Conservation (phyloP, 495 filamentous ascomycete genomes). For the Neurospora tetrasperma region DNA sequence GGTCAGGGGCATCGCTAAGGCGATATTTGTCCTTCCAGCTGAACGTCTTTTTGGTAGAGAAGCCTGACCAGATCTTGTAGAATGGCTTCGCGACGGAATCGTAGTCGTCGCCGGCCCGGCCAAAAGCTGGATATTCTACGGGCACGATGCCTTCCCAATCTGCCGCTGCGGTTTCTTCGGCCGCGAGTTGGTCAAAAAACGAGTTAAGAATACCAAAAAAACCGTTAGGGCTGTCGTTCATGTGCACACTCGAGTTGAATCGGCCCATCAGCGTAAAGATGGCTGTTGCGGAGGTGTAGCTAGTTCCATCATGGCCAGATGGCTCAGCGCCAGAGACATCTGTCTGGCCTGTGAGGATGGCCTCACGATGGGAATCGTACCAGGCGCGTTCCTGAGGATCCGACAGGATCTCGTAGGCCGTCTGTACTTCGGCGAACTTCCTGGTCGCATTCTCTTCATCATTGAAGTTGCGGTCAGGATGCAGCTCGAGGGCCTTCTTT, state of each 20-base stretch:
- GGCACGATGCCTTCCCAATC: constrained; percentile 48
- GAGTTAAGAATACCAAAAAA: constrained; percentile 71
- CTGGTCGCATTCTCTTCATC: constrained; percentile 72
- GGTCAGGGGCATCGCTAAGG: constrained; percentile 76
- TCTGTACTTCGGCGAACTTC: constrained; percentile 82
- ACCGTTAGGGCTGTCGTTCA: constrained; percentile 63
- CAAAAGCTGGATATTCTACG: constrained; percentile 70
- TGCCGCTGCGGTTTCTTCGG: constrained; percentile 66
- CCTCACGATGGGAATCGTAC: constrained; percentile 92
- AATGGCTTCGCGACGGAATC: constrained; percentile 67
- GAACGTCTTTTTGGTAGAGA: constrained; percentile 77
- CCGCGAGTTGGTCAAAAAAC: constrained; percentile 69
- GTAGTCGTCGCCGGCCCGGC: constrained; percentile 53
- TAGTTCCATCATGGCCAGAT: constrained; percentile 51
- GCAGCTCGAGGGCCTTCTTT: constrained; percentile 80
- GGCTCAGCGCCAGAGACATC: constrained; percentile 30
- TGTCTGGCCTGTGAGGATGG: constrained; percentile 59
- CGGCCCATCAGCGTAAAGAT: constrained; percentile 61
- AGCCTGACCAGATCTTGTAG: constrained; percentile 71
- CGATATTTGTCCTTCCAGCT: constrained; percentile 81
- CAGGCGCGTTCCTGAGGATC: constrained; percentile 92
- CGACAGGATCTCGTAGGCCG: constrained; percentile 89
- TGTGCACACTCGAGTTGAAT: constrained; percentile 66
- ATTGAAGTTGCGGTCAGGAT: constrained; percentile 90
- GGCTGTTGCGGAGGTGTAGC: constrained; percentile 67